phyloP scores from a whole-genome alignment of 306 rosid species.

The Psophocarpus tetragonolobus region DNA sequence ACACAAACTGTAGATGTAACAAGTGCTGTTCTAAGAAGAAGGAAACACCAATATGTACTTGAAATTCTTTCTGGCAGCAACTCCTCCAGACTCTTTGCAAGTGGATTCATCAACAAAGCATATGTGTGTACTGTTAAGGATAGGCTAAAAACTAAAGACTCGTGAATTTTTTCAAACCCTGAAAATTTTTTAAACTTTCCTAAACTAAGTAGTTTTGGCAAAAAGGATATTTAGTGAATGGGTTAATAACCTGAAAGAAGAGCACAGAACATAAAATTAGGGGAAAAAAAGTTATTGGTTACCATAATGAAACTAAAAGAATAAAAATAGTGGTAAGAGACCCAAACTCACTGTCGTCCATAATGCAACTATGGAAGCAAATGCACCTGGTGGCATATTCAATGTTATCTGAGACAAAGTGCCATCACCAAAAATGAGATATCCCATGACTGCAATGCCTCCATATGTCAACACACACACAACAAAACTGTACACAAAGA shows the following conservation, averaged over 20 bases:
- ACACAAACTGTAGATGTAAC: conserved; percentile 63
- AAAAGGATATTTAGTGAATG: conserved; percentile 77
- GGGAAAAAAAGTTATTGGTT: background rate
- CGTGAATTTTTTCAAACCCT: conserved; percentile 13
- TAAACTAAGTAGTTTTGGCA: background rate
- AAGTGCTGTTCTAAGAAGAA: conserved; percentile 61
- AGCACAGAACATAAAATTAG: conserved; percentile 28
- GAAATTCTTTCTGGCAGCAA: conserved; percentile 56
- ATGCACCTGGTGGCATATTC: conserved; percentile 59
- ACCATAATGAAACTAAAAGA: background rate
- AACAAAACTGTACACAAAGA: conserved; percentile 53
- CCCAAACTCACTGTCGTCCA: conserved; percentile 71
- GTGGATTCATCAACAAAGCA: conserved; percentile 75
- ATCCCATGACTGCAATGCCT: conserved; percentile 69
- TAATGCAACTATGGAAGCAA: conserved; percentile 61
- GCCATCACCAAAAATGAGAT: conserved; percentile 67
- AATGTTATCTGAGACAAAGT: conserved; percentile 78
- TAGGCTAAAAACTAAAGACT: conserved; percentile 6
- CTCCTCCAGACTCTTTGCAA: conserved; percentile 86
- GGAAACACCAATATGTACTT: conserved; percentile 49
- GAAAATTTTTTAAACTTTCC: background rate
- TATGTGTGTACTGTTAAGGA: conserved; percentile 60
- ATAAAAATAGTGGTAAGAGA: background rate
- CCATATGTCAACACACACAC: conserved; percentile 63
- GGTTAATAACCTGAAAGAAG: conserved; percentile 69